Base-by-base conservation (phyloP, 768 basidiomycete species). In the Phylloporus sp. region DNA sequence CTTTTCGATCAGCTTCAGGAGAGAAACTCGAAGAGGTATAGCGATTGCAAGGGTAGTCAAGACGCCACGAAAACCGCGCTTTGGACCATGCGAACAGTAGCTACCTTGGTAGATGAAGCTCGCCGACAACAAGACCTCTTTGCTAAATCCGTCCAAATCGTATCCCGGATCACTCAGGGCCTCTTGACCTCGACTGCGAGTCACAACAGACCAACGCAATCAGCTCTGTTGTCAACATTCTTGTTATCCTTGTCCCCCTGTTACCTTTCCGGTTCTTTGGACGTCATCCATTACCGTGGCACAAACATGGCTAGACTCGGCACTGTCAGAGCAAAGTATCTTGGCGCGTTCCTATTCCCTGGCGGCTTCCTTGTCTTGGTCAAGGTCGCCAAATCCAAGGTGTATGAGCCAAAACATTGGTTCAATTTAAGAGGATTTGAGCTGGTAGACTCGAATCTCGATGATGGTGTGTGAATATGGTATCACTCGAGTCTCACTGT, bases 401-500 rank as follows among this genome's bases (percentile, higher is more conserved):
- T 72, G 27, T 99, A 96, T 59, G 90, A 94, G 58, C 82, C 91
- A 15, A 79, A 76, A 50, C 86, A 95, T 62, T 98, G 92, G 87
- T 85, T 98, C 58, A 78, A 81, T 32, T 69, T 96, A 18, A 74
- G 76, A 36, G 79, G 80, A 17, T 88, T 90, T 54, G 81, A 87
- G 42, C 55, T 94, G 31, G 68, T 75, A 13, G 87, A 89, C 47
- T 72, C 81, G 15, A 77, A 76, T 28, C 79, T 82, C 22, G 81
- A 82, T 44, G 84, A 89, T 63, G 84, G 92, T 95, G 57, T 54
- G 85, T 76, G 20, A n/a, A 28, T n/a, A 21, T 27, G 11, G n/a
- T 38, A n/a, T 27, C 17, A 17, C 9, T 2, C 10, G 47, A 49
- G 22, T 42, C 22, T 43, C 11, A 32, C 48, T 55, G 31, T 53